These are phyloP conservation scores for Exidia glandulosa DNA, from an alignment of 768 basidiomycete species.

Conservation along the genomic window DNA sequence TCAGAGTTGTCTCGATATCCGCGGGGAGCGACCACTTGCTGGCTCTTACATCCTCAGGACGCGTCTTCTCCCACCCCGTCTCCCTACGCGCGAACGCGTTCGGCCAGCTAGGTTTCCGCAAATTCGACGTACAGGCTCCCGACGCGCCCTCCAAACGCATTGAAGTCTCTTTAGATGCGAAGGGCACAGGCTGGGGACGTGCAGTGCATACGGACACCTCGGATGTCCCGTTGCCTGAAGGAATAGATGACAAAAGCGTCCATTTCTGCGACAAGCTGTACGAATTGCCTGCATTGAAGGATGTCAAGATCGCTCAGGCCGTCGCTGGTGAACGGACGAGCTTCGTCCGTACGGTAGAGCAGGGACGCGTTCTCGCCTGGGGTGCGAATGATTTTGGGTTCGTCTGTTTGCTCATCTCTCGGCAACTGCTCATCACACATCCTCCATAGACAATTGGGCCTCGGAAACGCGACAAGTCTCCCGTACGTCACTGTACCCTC, in stretches of 20 bases:
- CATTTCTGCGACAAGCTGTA: slow-evolving; percentile 59
- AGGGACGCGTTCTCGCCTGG: slow-evolving; percentile 75
- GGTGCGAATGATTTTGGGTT: slow-evolving; percentile 85
- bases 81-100: slow-evolving; percentile 63
- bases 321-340: slow-evolving; percentile 64
- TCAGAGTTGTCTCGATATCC: slow-evolving; percentile 61
- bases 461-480: slow-evolving; percentile 51
- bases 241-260: slow-evolving; percentile 33
- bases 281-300: slow-evolving; percentile 65
- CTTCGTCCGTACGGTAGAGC: slow-evolving; percentile 48
- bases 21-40: slow-evolving; percentile 50
- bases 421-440: background rate
- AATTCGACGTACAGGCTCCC: slow-evolving; percentile 36
- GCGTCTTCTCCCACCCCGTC: slow-evolving; percentile 69
- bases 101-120: slow-evolving; percentile 75
- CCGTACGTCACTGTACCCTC: slow-evolving; percentile 72
- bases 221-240: slow-evolving; percentile 21
- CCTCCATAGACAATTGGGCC: slow-evolving; percentile 59
- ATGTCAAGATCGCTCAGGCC: slow-evolving; percentile 53
- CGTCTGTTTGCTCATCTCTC: slow-evolving; percentile 12
- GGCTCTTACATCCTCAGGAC: slow-evolving; percentile 39
- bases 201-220: slow-evolving; percentile 10
- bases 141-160: slow-evolving; percentile 17
- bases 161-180: slow-evolving; percentile 46
- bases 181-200: too few species aligned